Evolutionary conservation across 208 protist genomes (phyloP), one percentile per base, ranked within the genome.

Genomic region (Leishmania braziliensis): DNA sequence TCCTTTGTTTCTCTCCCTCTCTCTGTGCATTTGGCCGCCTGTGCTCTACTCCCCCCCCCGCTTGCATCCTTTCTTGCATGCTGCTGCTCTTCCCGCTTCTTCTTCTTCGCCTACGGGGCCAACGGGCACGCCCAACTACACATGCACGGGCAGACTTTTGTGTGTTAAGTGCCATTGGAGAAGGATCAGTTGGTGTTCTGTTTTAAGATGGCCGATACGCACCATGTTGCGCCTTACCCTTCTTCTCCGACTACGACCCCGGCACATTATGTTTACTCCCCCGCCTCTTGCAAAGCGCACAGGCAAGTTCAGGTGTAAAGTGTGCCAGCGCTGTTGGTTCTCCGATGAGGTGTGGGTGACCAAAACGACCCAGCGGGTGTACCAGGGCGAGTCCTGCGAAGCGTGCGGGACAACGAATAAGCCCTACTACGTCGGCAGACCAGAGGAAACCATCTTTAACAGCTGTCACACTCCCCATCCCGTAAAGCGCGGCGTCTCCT

Each of bases 251-350:
- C 79, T 98, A 77, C 86, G 95, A 72, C 95, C 95, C 48, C 85
- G 95, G n/a, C 90, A 96, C 79, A 96, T 98, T 48, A 94, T 95
- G 89, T 98, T 94, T 84, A 97, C 93, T 0, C 93, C 95, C 0
- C 95, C 95, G 14, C 95, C 95, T 29, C 91, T 98, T 14, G 81
- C 88, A 16, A 85, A 88, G 72, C 89, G 95, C 46, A 84, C 76
- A 6, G 95, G 93, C 10, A 84, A 89, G 46, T 98, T 98, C 78
- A 87, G 84, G 26, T 98, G 95, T 73, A 81, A 87, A 5, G 70
- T 85, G 36, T 98, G 95, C 81, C 63, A 88, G 14, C 65, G 87
- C 79, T 54, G n/a, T 6, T 98, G 95, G 93, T 81, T 84, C 29
- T 97, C 93, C 12, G 81, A 91, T 43, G 84, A 89, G 75, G 91